Evolutionary conservation across 192 early-diverging fungal species (phyloP), one percentile per base, ranked within the genome.

Genomic region (Podila horticola): DNA sequence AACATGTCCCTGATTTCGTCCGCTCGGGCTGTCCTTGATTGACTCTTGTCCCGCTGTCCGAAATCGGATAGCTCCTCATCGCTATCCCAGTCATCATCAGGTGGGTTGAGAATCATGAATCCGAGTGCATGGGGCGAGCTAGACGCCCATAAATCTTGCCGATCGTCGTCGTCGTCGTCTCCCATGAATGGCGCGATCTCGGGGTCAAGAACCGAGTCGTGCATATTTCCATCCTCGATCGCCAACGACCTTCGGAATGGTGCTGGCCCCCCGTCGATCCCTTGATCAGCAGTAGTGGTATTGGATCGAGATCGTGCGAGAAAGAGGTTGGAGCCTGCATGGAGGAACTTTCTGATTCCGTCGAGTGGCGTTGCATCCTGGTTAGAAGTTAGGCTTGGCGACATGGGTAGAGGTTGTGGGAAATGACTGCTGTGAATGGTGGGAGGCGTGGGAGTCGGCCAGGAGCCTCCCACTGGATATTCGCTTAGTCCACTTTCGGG

Each of bases 141-240:
- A 4, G 81, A 55, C 2, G 69, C 62, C 79, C 82, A 83, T 0
- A 82, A 71, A 52, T 88, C 87, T 34, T 82, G 83, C 49, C 66
- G 58, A 10, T 75, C 74, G 29, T 87, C 84, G 20, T 86, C 86
- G 29, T 92, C 90, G n/a, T 91, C 91, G 26, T 92, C 90, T 0
- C 82, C 87, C 86, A 85, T 86, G 62, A 87, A 90, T 0, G 84
- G 83, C 12, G 85, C 89, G n/a, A 91, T 87, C 55, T 91, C 89
- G 20, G 88, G 89, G 62, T 91, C 89, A 12, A 90, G 33, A 3
- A 87, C 69, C 19, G 86, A 85, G 34, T 86, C 85, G 10, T 67
- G 67, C 48, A 77, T 64, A 30, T 64, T 67, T 1, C 73, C 75
- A 49, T 89, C 82, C 34, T 84, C 82, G 2, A 79, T 26, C 7